A percentile compares a stretch with the other conserved stretches of the same genome.
phyloP scores from a whole-genome alignment of 805 yeast species.

The Sugiyamaella boreocaroliniensis region DNA sequence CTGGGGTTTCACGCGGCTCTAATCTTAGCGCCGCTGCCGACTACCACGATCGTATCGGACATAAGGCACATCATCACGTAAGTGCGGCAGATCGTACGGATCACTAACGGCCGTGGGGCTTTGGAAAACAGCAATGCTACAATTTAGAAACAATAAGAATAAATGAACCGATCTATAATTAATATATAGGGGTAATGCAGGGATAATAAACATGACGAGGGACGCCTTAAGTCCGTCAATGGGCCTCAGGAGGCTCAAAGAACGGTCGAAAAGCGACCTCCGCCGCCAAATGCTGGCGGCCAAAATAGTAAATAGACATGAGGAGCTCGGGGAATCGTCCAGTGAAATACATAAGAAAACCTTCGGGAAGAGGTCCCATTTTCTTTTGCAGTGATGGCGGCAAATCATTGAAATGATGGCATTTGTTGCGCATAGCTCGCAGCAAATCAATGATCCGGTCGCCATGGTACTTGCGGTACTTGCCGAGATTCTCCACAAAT shows the following conservation, averaged over 20 bases:
- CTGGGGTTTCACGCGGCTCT: no score
- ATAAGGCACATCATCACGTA: no score
- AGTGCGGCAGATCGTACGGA: no score
- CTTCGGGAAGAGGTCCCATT: slow-evolving; percentile 78
- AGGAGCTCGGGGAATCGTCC: slow-evolving; percentile 69
- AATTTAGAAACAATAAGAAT: no score
- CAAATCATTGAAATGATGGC: slow-evolving; percentile 89
- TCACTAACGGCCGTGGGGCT: no score
- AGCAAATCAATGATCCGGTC: slow-evolving; percentile 75
- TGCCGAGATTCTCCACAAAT: slow-evolving; percentile 79
- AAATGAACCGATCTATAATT: no score
- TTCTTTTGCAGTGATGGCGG: slow-evolving; percentile 56
- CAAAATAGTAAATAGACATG: slow-evolving; percentile 64
- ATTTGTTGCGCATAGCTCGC: slow-evolving; percentile 85
- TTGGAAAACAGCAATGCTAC: no score
- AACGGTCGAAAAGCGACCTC: slow-evolving; percentile 54
- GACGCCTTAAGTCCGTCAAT: not conserved
- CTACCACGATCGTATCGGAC: no score
- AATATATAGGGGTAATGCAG: not conserved
- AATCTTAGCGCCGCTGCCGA: no score
- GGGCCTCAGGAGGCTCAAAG: slow-evolving; percentile 22
- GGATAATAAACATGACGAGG: not conserved
- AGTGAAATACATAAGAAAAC: slow-evolving; percentile 73
- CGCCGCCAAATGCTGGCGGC: slow-evolving; percentile 47
- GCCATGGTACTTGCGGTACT: slow-evolving; percentile 80